phyloP scores from a whole-genome alignment of 2,329 filamentous ascomycete species.

The Alternaria hordeiaustralica region DNA sequence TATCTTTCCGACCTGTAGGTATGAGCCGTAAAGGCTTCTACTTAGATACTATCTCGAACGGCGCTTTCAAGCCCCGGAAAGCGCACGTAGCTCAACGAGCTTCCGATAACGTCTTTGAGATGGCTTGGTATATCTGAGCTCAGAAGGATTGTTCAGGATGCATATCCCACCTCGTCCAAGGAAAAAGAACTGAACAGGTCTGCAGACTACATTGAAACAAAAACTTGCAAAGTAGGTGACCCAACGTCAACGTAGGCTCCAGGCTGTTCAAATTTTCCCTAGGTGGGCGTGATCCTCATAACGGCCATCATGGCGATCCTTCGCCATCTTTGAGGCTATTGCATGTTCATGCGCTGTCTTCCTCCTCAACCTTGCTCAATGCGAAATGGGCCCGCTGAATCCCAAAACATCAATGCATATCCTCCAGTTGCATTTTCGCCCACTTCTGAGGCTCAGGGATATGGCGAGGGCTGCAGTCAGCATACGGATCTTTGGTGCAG shows the following conservation, averaged over 20 bases:
- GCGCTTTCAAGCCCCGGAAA: background rate
- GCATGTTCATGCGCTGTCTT: background rate
- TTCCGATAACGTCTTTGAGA: background rate
- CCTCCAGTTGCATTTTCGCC: background rate
- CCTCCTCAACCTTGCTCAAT: background rate
- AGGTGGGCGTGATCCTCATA: background rate
- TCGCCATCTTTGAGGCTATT: background rate
- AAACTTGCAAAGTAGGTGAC: too few relatives aligned
- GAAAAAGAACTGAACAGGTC: too few relatives aligned
- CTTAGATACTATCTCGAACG: background rate
- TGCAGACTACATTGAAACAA: too few relatives aligned
- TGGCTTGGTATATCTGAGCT: background rate
- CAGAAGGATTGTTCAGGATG: background rate
- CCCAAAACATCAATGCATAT: background rate
- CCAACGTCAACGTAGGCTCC: too few relatives aligned
- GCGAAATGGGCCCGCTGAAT: background rate
- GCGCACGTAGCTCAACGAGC: background rate
- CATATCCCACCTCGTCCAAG: background rate
- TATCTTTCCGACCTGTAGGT: background rate
- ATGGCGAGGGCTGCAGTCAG: too few relatives aligned
- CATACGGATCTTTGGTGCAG: too few relatives aligned
- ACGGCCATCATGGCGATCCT: background rate
- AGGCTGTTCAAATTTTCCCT: too few relatives aligned
- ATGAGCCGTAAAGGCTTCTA: background rate
- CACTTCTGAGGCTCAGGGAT: too few relatives aligned